Evolutionary conservation across 768 basidiomycete species (phyloP).

Genomic region (Hygrophorus russula): DNA sequence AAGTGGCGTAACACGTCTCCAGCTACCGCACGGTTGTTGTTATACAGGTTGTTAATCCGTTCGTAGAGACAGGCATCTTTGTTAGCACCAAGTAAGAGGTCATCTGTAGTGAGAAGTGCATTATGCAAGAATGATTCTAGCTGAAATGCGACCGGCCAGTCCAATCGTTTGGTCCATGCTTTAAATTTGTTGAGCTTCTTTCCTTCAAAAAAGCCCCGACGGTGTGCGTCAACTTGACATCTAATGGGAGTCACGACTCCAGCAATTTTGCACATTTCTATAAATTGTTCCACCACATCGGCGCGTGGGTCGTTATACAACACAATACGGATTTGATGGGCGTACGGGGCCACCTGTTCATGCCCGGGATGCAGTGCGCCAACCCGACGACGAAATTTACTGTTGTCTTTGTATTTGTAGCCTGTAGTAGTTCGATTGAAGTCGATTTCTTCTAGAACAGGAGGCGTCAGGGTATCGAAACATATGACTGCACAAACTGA

Average conservation of each 20-base stretch:
- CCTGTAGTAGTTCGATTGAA: conserved; percentile 44
- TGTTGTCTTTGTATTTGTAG: conserved; percentile 23
- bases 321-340: conserved; percentile 56
- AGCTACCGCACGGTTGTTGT: conserved; percentile 13
- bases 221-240: conserved; percentile 36
- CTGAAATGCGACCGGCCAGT: conserved; percentile 70
- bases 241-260: conserved; percentile 23
- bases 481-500: conserved; percentile 37
- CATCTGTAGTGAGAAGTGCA: conserved; percentile 47
- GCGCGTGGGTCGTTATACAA: conserved; percentile 36
- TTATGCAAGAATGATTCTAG: conserved; percentile 60
- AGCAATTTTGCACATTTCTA: conserved; percentile 39
- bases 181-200: conserved; percentile 36
- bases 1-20: conserved; percentile 40
- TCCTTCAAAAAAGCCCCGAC: conserved; percentile 37
- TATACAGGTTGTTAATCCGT: conserved; percentile 30
- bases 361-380: conserved; percentile 51
- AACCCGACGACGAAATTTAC: conserved; percentile 46
- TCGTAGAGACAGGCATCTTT: conserved; percentile 22
- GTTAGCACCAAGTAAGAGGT: conserved; percentile 23
- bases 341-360: conserved; percentile 50
- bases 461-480: conserved; percentile 58
- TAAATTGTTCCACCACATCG: conserved; percentile 41
- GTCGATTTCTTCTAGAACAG: conserved; percentile 46
- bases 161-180: conserved; percentile 30